phyloP scores from a whole-genome alignment of 345 rosid species.

The Mangifera indica region DNA sequence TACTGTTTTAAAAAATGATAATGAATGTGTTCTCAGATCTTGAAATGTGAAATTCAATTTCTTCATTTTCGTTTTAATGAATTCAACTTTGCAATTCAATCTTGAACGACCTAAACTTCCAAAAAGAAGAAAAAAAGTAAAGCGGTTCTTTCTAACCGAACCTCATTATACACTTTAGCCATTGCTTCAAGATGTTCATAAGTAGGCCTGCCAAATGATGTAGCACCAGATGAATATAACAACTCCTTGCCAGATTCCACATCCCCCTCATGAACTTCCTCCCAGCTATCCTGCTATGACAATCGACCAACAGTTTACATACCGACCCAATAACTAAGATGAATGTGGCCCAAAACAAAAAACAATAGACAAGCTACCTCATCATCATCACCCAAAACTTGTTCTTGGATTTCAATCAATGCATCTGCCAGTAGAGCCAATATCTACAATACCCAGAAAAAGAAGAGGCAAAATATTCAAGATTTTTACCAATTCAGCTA shows the following conservation, averaged over 20 bases:
- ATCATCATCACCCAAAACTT: conserved; percentile 51
- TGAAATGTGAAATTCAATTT: background rate
- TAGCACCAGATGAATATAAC: conserved; percentile 43
- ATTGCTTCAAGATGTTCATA: conserved; percentile 80
- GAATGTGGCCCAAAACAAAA: conserved; percentile 9
- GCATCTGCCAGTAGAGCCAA: conserved; percentile 73
- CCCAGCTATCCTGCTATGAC: conserved; percentile 69
- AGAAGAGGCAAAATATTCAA: background rate
- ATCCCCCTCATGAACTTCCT: conserved; percentile 62
- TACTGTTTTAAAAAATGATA: too few species aligned
- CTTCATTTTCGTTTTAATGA: background rate
- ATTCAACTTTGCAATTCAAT: background rate
- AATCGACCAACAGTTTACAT: conserved; percentile 5
- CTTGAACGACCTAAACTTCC: background rate
- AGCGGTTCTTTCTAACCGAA: conserved; percentile 16
- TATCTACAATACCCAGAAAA: conserved; percentile 47
- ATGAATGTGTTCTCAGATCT: background rate
- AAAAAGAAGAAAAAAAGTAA: background rate
- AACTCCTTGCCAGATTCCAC: conserved; percentile 48
- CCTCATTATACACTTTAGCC: conserved; percentile 67
- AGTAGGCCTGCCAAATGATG: conserved; percentile 53
- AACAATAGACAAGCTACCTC: conserved; percentile 46
- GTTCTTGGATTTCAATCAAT: conserved; percentile 82
- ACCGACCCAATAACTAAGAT: conserved; percentile 1
- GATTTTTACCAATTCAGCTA: background rate